Base-by-base conservation (phyloP, 2,329 filamentous ascomycete species). In the Hirsutella rhossiliensis region DNA sequence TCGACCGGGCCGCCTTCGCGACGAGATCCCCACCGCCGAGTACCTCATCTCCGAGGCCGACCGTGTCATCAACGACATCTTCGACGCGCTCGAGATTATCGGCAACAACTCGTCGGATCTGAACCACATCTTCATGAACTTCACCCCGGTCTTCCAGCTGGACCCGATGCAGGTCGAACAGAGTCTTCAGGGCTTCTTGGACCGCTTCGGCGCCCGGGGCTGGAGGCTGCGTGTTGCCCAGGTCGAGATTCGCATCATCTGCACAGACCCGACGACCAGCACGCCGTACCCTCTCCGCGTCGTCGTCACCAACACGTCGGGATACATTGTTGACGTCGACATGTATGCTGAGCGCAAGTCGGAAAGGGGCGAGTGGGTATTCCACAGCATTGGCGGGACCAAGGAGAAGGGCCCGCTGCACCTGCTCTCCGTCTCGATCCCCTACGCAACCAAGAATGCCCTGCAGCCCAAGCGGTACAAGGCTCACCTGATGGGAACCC, bases 91-190 rank as follows among this genome's bases (percentile, higher is more conserved):
- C 46, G 92, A 98, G 74, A 96, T 98, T 56, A 94, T 96, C 60
- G 92, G 92, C 60, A 96, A 95, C 75, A 97, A 96, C 72, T 94
- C 94, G 71, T 95, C 92, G 42, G 92, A 98, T 73, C 76, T 98
- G 61, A 98, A 98, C 75, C 92, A 98, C 71, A 92, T 98, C 75
- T 98, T 98, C 73, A 92, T 98, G 75, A 97, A 98, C 77, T 98
- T 98, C 72, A 92, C 87, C 0, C 87, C 89, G 11, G 86, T 96
- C 47, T 97, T 98, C 80, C 87, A 88, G 62, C 79, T 98, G 41
- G 75, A 87, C 58, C 89, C 92, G 4, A 71, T 79, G 47, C 87
- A 96, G 68, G 87, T 98, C 15, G 88, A 97, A 68, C 79, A 94
- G 65, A 90, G 87, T 28, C 79, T 98, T 20, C 87, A 84, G 59